These are phyloP conservation scores for Paramyrothecium roridum DNA, from an alignment of 2,329 filamentous ascomycete species.

Conservation along the genomic window DNA sequence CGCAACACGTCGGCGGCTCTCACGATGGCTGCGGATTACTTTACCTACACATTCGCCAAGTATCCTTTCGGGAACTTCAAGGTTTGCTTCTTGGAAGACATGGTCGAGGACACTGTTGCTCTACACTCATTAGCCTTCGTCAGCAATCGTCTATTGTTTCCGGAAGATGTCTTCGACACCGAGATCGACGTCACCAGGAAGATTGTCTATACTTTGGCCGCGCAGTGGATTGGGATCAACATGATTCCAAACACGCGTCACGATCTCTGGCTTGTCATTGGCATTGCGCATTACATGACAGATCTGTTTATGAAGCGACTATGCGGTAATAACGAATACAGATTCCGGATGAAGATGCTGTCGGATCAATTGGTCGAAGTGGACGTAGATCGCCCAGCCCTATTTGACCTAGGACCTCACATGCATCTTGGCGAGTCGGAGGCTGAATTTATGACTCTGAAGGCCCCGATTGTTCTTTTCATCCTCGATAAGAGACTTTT, in stretches of 20 bases:
- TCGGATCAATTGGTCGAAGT: constrained; percentile 78
- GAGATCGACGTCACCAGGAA: constrained; percentile 78
- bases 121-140: constrained; percentile 83
- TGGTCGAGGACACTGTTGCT: constrained; percentile 69
- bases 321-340: constrained; percentile 92
- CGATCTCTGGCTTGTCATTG: constrained; percentile 87
- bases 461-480: constrained; percentile 86
- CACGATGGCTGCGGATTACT: constrained; percentile 84
- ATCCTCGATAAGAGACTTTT: constrained; percentile 89
- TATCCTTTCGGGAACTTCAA: constrained; percentile 94
- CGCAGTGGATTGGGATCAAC: constrained; percentile 92
- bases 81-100: constrained; percentile 89
- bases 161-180: constrained; percentile 79
- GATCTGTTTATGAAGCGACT: constrained; percentile 88
- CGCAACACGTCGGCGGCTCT: constrained; percentile 84
- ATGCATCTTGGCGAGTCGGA: constrained; percentile 82
- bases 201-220: constrained; percentile 79
- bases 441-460: constrained; percentile 84
- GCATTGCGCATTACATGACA: constrained; percentile 91
- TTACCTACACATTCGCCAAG: constrained; percentile 81
- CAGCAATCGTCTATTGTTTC: constrained; percentile 81
- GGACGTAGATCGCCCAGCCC: constrained; percentile 77
- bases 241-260: constrained; percentile 77
- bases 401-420: constrained; percentile 74
- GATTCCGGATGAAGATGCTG: constrained; percentile 82